Base-by-base conservation (phyloP, 2,329 filamentous ascomycete genomes). In the Clathrospora elynae region DNA sequence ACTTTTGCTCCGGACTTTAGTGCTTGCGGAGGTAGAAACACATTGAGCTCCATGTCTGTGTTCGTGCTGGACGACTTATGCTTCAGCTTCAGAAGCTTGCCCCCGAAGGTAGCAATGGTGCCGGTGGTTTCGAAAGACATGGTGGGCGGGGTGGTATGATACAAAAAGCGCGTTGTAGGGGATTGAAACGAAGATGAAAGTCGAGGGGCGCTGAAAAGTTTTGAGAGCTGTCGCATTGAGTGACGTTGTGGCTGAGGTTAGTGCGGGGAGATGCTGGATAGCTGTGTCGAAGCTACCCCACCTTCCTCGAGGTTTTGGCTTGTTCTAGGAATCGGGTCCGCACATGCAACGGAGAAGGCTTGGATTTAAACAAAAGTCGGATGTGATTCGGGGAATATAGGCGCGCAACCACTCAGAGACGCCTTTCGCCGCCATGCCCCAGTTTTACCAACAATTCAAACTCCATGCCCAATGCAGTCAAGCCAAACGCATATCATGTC, bases 1-100 rank as follows among this genome's bases (percentile, higher is more conserved):
- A 90, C 84, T 61, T 87, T 87, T 42, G 77, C 71, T 26, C 61
- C 65, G 4, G 64, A 66, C 45, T 79, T 75, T 51, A 79, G 73
- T 42, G 88, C 83, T 61, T 85, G 78, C 2, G 88, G 84, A 16
- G 93, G 93, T 3, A 99, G 81, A 77, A 88, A 99, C 61, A 99
- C 80, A 75, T 95, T 95, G 66, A 97, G 82, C 68, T 82, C 83
- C 92, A 97, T 99, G 62, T 90, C 84, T 57, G 90, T 96, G 61
- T 82, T 83, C 43, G 90, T 95, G 49, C 83, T 80, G 55, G 80
- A 75, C 42, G 91, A 90, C 67, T 85, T 75, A 80, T 99, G 93
- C 61, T 86, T 84, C 50, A 99, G 88, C 79, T 99, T 97, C 61
- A 96, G 82, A 47, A 99, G 86, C 75, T 90, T 90, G 68, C 93